A percentile compares a stretch with the other conserved stretches of the same genome.
Evolutionary conservation across 2,329 filamentous ascomycete genomes (phyloP).

Genomic region (Ophiostoma quercus): DNA sequence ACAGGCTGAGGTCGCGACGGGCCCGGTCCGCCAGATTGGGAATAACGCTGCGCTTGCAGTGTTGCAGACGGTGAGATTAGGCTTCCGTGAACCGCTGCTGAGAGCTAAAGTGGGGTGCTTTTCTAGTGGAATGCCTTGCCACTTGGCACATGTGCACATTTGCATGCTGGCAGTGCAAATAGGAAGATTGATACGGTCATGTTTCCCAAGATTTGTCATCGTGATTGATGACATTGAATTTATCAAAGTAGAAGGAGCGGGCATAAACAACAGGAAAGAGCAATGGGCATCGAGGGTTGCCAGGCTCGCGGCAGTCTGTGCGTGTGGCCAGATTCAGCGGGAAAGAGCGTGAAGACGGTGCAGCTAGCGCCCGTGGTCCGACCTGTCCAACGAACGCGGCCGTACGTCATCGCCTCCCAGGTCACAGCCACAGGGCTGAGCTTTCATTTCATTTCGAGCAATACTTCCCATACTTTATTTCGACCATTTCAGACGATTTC

Average conservation of each 20-base stretch:
- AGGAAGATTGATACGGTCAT: not conserved
- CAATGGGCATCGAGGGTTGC: not conserved
- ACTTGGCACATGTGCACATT: not conserved
- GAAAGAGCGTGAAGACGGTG: not conserved
- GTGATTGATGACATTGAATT: not conserved
- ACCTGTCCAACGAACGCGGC: not conserved
- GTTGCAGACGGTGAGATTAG: not conserved
- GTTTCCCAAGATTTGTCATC: not conserved
- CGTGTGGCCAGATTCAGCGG: too few species aligned
- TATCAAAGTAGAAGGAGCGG: not conserved
- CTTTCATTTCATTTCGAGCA: not conserved
- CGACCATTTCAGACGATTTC: not conserved
- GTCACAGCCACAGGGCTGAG: slow-evolving; percentile 25
- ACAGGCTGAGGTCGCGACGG: not conserved
- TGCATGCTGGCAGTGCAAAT: not conserved
- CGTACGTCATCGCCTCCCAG: slow-evolving; percentile 22
- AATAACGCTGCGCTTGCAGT: not conserved
- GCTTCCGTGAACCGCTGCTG: not conserved
- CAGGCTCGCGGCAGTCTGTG: not conserved
- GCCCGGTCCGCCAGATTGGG: not conserved
- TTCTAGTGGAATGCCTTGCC: not conserved
- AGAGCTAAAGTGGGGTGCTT: slow-evolving; percentile 2
- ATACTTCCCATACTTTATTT: not conserved
- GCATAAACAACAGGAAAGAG: not conserved
- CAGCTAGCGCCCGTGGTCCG: not conserved